These are phyloP conservation scores for Phytophthora tubulina DNA, from an alignment of 352 stramenopile species.

Conservation along the genomic window DNA sequence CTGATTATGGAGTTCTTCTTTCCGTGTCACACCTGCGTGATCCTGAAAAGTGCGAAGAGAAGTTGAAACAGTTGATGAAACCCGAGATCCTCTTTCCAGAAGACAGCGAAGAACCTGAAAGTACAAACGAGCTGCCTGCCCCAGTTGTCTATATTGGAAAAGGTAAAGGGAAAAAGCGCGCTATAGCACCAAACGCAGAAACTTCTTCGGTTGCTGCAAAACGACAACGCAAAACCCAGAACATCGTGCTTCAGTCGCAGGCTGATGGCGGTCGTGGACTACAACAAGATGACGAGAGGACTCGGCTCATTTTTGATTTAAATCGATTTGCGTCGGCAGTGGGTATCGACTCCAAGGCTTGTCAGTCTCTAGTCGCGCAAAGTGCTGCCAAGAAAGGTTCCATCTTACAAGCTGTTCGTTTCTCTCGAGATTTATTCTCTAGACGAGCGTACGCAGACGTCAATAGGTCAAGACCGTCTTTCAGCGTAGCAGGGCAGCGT, in stretches of 20 bases:
- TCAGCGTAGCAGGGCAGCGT: background rate
- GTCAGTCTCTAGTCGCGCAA: constrained; percentile 54
- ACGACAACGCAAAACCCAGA: constrained; percentile 14
- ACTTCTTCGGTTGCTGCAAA: constrained; percentile 2
- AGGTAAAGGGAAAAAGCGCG: constrained; percentile 42
- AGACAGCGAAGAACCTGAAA: background rate
- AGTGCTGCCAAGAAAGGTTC: constrained; percentile 53
- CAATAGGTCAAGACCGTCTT: background rate
- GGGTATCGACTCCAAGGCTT: constrained; percentile 50
- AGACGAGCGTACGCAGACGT: constrained; percentile 5
- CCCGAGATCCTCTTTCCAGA: constrained; percentile 56
- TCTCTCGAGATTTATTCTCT: constrained; percentile 67
- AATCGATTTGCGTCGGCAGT: constrained; percentile 61
- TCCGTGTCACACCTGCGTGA: constrained; percentile 63
- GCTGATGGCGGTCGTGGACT: background rate
- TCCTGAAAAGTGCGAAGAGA: constrained; percentile 47
- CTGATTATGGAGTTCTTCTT: constrained; percentile 64
- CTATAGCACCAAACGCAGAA: background rate
- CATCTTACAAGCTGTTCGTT: constrained; percentile 62
- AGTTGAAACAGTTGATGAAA: constrained; percentile 56
- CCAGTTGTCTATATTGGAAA: constrained; percentile 5
- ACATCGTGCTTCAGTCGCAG: background rate
- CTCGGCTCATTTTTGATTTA: constrained; percentile 54
- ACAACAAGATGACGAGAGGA: constrained; percentile 51
- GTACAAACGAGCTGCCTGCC: background rate